phyloP scores from a whole-genome alignment of 441 rosid species.

The Arabidopsis lyrata region DNA sequence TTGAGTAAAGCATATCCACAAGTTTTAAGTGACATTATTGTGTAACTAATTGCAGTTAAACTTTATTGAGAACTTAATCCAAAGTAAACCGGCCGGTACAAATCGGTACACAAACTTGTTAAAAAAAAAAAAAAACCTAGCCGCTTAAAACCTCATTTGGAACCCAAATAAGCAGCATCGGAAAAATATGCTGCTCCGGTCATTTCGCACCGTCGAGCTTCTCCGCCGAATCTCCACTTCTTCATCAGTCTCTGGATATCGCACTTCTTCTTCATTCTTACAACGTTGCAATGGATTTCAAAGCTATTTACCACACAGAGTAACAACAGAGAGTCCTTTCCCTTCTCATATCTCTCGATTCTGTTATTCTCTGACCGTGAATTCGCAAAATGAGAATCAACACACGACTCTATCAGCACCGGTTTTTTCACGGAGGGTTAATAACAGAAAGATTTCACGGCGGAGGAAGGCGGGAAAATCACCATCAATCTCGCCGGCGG shows the following conservation, averaged over 20 bases:
- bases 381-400: conserved; percentile 28
- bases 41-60: too few relatives aligned
- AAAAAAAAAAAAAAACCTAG: conserved; percentile 35
- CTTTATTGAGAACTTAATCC: neutral
- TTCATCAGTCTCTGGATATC: conserved; percentile 13
- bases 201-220: conserved; percentile 46
- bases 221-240: conserved; percentile 38
- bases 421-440: neutral
- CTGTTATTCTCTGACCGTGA: neutral
- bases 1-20: too few relatives aligned
- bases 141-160: conserved; percentile 25
- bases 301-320: conserved; percentile 18
- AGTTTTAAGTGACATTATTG: too few relatives aligned
- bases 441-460: conserved; percentile 14
- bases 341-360: conserved; percentile 15
- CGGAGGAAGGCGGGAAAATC: conserved; percentile 14
- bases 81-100: conserved; percentile 39
- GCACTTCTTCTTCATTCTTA: neutral
- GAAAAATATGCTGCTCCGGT: conserved; percentile 45
- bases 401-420: conserved; percentile 14
- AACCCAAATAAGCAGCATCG: conserved; percentile 3
- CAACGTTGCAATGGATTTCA: conserved; percentile 10
- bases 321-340: conserved; percentile 5
- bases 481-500: conserved; percentile 4
- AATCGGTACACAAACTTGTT: conserved; percentile 12